phyloP scores from a whole-genome alignment of 257 asterid genomes.

The Salvia splendens region DNA sequence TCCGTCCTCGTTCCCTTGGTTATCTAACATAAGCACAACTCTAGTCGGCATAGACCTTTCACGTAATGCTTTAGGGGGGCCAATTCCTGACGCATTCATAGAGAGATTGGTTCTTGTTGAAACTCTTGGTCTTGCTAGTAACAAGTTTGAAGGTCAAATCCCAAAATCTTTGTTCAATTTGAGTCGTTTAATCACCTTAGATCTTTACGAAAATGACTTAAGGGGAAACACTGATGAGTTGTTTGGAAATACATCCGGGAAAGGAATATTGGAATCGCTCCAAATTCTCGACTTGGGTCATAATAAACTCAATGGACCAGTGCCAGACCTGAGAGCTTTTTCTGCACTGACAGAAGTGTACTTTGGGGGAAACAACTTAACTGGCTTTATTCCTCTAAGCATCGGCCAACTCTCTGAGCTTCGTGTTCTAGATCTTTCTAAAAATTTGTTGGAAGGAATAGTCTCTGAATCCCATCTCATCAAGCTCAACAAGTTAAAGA shows the following conservation, averaged over 20 bases:
- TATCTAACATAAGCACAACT: slow-evolving; percentile 25
- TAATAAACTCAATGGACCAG: neutral
- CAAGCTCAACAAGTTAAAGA: slow-evolving; percentile 30
- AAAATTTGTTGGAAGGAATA: slow-evolving; percentile 28
- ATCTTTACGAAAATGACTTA: neutral
- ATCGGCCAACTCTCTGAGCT: slow-evolving; percentile 1
- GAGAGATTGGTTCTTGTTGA: slow-evolving; percentile 21
- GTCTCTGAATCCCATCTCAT: slow-evolving; percentile 33
- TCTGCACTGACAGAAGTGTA: neutral
- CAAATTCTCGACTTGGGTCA: neutral
- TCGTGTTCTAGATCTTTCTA: neutral
- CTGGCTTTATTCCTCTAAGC: neutral
- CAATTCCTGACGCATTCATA: slow-evolving; percentile 32
- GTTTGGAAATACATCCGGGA: neutral
- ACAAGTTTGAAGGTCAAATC: slow-evolving; percentile 33
- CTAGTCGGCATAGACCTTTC: slow-evolving; percentile 33
- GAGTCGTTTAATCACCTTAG: neutral
- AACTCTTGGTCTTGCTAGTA: slow-evolving; percentile 18
- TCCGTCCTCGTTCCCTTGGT: slow-evolving; percentile 4
- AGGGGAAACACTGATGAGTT: neutral
- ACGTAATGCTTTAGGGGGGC: slow-evolving; percentile 25
- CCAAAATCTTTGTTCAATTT: neutral
- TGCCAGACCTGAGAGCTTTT: neutral
- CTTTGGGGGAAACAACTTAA: neutral
- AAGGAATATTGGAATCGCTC: slow-evolving; percentile 5